These are phyloP conservation scores for Bondarzewia mesenterica DNA, from an alignment of 1,284 basidiomycete genomes.

Conservation along the genomic window DNA sequence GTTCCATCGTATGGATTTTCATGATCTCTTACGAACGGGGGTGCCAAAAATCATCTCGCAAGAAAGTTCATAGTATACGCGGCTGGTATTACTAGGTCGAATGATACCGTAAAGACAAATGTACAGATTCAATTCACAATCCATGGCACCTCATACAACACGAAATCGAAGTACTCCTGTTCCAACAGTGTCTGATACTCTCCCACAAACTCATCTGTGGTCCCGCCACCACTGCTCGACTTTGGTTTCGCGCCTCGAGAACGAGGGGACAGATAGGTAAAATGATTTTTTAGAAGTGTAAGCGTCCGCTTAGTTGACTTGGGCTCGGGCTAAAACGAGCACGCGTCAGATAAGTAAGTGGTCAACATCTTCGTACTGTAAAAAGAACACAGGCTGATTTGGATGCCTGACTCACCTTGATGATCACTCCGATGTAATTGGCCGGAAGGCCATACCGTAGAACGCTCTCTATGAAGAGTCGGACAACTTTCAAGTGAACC, in stretches of 20 bases:
- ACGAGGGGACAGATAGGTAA: slow-evolving; percentile 71
- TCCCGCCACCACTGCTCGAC: slow-evolving; percentile 28
- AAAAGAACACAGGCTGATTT: not conserved
- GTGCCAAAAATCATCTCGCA: not conserved
- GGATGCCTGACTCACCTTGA: slow-evolving; percentile 55
- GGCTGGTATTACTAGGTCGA: too few species aligned
- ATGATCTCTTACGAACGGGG: too few species aligned
- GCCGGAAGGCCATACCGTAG: slow-evolving; percentile 94
- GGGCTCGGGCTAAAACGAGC: slow-evolving; percentile 65
- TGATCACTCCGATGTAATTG: slow-evolving; percentile 75
- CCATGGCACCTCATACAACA: slow-evolving; percentile 83
- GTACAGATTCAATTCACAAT: slow-evolving; percentile 27
- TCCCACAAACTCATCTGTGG: slow-evolving; percentile 58
- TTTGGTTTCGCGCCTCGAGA: slow-evolving; percentile 19
- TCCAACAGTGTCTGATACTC: slow-evolving; percentile 90
- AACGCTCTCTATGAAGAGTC: slow-evolving; percentile 92
- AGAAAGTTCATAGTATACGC: not conserved
- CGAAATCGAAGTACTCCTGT: slow-evolving; percentile 91
- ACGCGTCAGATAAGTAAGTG: not conserved
- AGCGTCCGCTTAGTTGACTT: slow-evolving; percentile 82
- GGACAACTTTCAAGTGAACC: slow-evolving; percentile 88
- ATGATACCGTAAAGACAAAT: slow-evolving; percentile 4
- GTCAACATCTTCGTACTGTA: too few species aligned
- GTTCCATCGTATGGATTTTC: not conserved
- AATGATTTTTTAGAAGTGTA: slow-evolving; percentile 66